Evolutionary conservation across 2,329 filamentous ascomycete genomes (phyloP), one percentile per base, ranked within the genome.

Genomic region (Canariomyces notabilis): DNA sequence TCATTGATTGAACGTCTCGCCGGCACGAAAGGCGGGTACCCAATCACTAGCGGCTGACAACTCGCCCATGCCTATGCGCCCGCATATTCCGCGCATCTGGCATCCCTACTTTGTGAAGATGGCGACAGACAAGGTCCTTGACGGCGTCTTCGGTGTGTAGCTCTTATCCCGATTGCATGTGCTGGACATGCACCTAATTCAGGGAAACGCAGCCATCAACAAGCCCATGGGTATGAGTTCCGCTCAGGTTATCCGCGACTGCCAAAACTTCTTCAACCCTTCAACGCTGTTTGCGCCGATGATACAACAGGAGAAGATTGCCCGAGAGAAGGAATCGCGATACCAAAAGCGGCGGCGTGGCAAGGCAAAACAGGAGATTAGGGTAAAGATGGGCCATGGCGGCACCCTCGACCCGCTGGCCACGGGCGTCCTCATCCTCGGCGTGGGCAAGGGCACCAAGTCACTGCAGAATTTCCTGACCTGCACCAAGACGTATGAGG

Each of bases 351-450:
- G 76, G 56, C 77, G 83, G 50, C 76, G 81, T 50, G 70, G 70
- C 53, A 69, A 68, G 37, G 73, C 75, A 52, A 78, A 80, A 64
- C 76, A 76, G 57, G 72, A 76, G 1, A 64, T 83, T 5, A 80
- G 87, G 52, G 84, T 97, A 57, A 98, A 97, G 73, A 87, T 97
- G 61, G 93, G 93, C 26, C 93, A 98, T 69, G 93, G 93, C 50
- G 93, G 93, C 35, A 98, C 93, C 2, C 77, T 98, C 15, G 93
- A 98, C 62, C 93, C 93, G 20, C 77, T 96, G 59, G 93, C 93
- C 7, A 95, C 90, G 1, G 93, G 93, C 37, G 87, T 98, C 19
- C 77, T 98, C 40, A 89, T 97, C 53, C 75, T 93, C 6, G 93
- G 91, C 46, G 76, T 96, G 42, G 93, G 91, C 29, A 82, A 78